Evolutionary conservation across 306 rosid genomes (phyloP), one percentile per base, ranked within the genome.

Genomic region (Vicia faba): DNA sequence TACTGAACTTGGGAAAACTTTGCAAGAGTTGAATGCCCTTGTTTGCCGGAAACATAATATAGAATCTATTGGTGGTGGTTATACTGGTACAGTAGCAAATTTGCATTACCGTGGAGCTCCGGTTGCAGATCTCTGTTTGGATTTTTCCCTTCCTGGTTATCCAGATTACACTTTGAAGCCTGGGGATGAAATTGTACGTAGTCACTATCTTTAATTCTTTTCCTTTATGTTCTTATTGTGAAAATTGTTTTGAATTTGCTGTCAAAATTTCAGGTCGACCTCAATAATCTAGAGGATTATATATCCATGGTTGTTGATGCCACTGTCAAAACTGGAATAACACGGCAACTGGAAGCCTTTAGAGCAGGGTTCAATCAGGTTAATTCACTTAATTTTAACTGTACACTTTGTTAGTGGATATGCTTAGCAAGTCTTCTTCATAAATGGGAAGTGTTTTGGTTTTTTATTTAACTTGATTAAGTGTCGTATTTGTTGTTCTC

Each of bases 351-450:
- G 69, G 99, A 95, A 76, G 97, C 95, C 54, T 95, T 95, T 78
- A 95, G 85, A 70, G 88, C 89, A 19, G 99, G 99, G 56, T 95
- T 95, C 69, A 95, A 91, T 85, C 97, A 95, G 97, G 99, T 68
- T 56, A 26, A 18, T 48, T 29, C 23, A 12, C 60, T 23, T 28
- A 11, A 31, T 3, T 66, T 66, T 16, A 41, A 56, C 11, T 35
- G 48, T 72, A 54, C 5, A 13, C 2, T n/a, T 72, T 44, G 73
- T 63, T 57, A 63, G 46, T 68, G 53, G 10, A 41, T 31, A 61
- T 61, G 49, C 7, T 38, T 38, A 59, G 20, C 16, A 16, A 28
- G 51, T 71, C 20, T 57, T 71, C 20, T 57, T 14, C 9, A 8
- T 45, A 19, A 18, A 11, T 40, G 38, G 64, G 13, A 39, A 60